Base-by-base conservation (phyloP, 2,329 filamentous ascomycete genomes). In the Fusarium beomiforme region DNA sequence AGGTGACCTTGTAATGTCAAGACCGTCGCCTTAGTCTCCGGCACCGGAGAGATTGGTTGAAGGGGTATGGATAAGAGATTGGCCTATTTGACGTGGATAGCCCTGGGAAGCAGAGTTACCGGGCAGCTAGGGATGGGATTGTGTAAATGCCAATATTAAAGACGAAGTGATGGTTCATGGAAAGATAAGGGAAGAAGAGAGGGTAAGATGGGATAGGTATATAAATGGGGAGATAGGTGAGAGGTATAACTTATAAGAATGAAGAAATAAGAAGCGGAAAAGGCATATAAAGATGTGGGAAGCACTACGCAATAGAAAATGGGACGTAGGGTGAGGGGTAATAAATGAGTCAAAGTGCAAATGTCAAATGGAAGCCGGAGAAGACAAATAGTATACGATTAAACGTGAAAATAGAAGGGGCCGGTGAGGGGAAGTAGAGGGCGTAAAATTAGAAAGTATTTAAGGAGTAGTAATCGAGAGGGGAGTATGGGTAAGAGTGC, bases 1-100 rank as follows among this genome's bases (percentile, higher is more conserved):
- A 46, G 83, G 78, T 5, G 77, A 72, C 10, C 79, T 76, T 63
- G 86, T 82, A 53, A 85, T 80, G 42, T 82, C 78, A 58, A 87
- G 19, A 21, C 23, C 17, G 23, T 26, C 17, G 24, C 26, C 23
- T 23, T 44, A 44, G 42, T 26, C 42, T 24, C 9, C 14, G 23
- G 23, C 17, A 26, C 21, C 8, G 16, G 11, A 44, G 23, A 10
- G 42, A 26, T 44, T 44, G 42, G 17, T 44, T 24, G 17, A 24
- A 44, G 23, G 42, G 17, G 23, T 44, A 6, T 19, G 42, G 12
- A 19, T 19, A 26, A n/a, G n/a, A 41, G 39, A 21, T 13, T 6
- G 39, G 39, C 39, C 10, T n/a, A 21, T 17, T 26, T 26, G 17
- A 26, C 10, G 23, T 13, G 23, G 42, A 44, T 26, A 23, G 42